These are phyloP conservation scores for Dactylellina parvicollis DNA, from an alignment of 2,329 filamentous ascomycete genomes.

Conservation along the genomic window DNA sequence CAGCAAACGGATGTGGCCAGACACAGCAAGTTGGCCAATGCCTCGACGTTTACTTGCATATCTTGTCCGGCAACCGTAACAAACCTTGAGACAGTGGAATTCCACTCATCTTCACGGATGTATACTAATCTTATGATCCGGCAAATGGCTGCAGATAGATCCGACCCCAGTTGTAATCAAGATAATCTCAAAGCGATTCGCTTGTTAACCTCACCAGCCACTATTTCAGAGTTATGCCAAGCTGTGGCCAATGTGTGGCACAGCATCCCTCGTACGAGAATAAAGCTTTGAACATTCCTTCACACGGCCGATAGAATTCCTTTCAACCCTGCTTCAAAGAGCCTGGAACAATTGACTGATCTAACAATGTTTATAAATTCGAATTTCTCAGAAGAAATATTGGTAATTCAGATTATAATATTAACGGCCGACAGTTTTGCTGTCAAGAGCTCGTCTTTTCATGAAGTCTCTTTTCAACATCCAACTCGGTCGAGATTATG, in stretches of 20 bases:
- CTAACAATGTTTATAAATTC: no score
- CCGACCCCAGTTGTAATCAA: neutral
- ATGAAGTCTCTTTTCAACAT: no score
- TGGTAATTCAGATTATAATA: no score
- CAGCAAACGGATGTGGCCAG: neutral
- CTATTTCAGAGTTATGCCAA: neutral
- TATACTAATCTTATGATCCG: neutral
- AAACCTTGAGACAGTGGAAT: slow-evolving; percentile 8
- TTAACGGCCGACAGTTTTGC: no score
- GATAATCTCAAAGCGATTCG: neutral
- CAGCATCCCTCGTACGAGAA: neutral
- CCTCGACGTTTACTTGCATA: slow-evolving; percentile 8
- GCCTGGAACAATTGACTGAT: neutral
- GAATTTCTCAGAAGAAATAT: no score
- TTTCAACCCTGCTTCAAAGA: neutral
- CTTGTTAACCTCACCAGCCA: neutral
- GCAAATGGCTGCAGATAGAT: slow-evolving; percentile 6
- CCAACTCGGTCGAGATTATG: no score
- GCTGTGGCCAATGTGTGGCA: neutral
- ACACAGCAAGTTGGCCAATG: neutral
- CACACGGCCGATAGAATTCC: slow-evolving; percentile 23
- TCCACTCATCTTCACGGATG: neutral
- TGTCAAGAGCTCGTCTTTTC: no score
- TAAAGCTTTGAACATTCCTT: slow-evolving; percentile 1
- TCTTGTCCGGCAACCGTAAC: slow-evolving; percentile 1